Evolutionary conservation across 345 rosid species (phyloP).

Genomic region (Jatropha curcas): DNA sequence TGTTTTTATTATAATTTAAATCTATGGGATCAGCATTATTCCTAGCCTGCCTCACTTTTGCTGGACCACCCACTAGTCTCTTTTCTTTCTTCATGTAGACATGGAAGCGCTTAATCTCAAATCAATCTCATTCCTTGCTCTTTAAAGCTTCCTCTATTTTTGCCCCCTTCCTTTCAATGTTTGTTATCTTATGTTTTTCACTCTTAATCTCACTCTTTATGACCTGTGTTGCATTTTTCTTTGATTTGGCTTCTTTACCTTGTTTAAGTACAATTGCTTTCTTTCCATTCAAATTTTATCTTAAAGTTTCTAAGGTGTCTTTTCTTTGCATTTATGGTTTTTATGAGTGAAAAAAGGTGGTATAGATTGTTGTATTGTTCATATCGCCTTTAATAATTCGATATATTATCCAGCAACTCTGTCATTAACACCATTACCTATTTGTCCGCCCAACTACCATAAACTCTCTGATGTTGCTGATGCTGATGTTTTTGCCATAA

Average conservation of each 20-base stretch:
- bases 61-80: no score
- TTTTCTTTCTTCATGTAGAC: background rate
- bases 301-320: background rate
- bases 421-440: background rate
- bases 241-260: background rate
- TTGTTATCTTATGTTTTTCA: background rate
- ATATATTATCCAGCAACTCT: background rate
- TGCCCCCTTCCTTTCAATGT: background rate
- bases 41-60: no score
- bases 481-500: no score
- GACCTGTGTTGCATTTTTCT: background rate
- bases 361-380: background rate
- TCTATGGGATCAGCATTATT: no score
- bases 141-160: background rate
- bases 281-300: no score
- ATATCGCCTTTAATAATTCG: no score
- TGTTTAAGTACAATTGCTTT: no score
- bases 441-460: background rate
- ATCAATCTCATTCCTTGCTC: background rate
- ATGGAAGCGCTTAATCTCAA: background rate
- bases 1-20: no score
- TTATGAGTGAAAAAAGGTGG: background rate
- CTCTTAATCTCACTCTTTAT: background rate
- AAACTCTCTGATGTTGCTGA: background rate
- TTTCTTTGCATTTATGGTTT: background rate